Evolutionary conservation across 2,329 filamentous ascomycete species (phyloP), one percentile per base, ranked within the genome.

Genomic region (Pyricularia sp.): DNA sequence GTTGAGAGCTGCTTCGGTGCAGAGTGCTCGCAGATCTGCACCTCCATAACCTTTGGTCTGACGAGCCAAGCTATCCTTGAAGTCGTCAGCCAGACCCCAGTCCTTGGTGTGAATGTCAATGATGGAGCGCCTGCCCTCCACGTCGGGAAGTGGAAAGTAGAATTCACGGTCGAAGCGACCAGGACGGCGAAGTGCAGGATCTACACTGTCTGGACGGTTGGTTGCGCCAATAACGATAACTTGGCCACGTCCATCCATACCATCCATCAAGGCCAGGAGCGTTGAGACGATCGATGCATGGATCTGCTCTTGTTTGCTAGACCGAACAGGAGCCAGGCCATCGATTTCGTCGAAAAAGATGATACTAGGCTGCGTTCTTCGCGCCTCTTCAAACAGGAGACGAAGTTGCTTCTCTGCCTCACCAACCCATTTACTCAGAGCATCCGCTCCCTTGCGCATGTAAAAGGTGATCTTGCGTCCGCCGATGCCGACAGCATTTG

Each of bases 291-390:
- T 99, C 2, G 93, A 97, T 6, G 94, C 92, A 76, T 99, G 94
- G 66, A 97, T 97, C 76, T 99, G 94, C 74, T 99, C 94, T 77
- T 97, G 93, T 75, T 97, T 97, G 76, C 93, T 97, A 13, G 94
- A 97, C 70, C 94, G 85, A 40, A 97, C 94, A 63, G 94, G 96
- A 2, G 94, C 94, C 68, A 99, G 82, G 65, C 94, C 94, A 77
- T 99, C 94, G 70, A 99, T 99, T 75, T 99, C 94, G 74, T 99
- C 94, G 70, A 99, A 97, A 79, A 99, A 99, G 75, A 99, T 99
- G 76, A 99, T 99, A 75, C 93, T 97, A 0, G 94, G 94, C 72
- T 99, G 94, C 1, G 89, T 97, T 74, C 92, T 94, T 67, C 93
- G 85, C 19, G 94, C 94, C 76, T 99, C 94, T 71, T 97, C 94